Base-by-base conservation (phyloP, 2,329 filamentous ascomycete species). In the Phyllosticta citriasiana region DNA sequence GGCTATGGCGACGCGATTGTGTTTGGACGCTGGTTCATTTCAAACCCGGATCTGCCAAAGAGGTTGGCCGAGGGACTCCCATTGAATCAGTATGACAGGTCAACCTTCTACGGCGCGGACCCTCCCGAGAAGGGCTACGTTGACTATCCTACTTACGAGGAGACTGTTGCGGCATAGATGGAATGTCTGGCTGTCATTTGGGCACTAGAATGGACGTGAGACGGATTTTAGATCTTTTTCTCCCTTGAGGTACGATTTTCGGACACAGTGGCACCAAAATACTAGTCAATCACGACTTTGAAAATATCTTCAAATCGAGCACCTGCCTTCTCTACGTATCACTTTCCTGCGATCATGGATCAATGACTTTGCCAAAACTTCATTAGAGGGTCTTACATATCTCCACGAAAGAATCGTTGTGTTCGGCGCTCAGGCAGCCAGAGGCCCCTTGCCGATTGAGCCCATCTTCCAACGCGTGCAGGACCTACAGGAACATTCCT, bases 71-170 rank as follows among this genome's bases (percentile, higher is more conserved):
- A 74, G 53, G 70, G 70, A 4, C 64, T 77, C 14, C 66, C 68
- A 19, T 65, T 78, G 57, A 68, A 66, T 14, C 66, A 69, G 59
- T 78, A 76, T 63, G 69, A 78, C 63, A 66, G 75, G 14, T 64
- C 68, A 40, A 77, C 75, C 0, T 80, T 80, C 64, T 80, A 82
- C 62, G 71, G 68, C 12, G 68, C 71, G 7, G 69, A 74, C 51
- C 68, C 70, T 27, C 67, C 66, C n/a, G 59, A 67, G 33, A 73
- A 73, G 58, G 76, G 75, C 2, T 77, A 77, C 64, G 68, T 67
- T 8, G 75, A 77, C 59, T 77, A 78, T 62, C 71, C 73, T 9
- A 75, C 75, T 54, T 67, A 66, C 40, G 64, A 64, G 57, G 64
- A 66, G 27, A 24, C 27, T n/a, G 40, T 35, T 33, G 52, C 16